Conservation (phyloP, 176 grass and related monocot genomes). For the Ensete glaucum region DNA sequence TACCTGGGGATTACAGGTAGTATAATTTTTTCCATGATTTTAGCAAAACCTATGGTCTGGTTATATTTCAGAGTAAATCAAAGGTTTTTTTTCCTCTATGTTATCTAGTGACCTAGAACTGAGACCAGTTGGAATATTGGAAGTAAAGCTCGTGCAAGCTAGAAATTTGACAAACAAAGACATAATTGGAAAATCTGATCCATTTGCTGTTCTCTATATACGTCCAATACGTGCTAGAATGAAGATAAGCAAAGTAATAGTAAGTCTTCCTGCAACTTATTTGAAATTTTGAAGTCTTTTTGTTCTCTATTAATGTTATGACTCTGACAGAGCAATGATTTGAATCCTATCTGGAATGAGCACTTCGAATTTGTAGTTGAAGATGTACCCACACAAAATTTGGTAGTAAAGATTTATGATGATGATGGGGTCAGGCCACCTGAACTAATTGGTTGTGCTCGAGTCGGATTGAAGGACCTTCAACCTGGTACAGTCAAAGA, state of each 20-base stretch:
- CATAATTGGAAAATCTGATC: constrained; percentile 90
- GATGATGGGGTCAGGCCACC: constrained; percentile 79
- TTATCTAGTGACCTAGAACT: constrained; percentile 78
- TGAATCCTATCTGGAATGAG: constrained; percentile 97
- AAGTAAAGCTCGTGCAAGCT: constrained; percentile 96
- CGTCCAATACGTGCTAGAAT: constrained; percentile 74
- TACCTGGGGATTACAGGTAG: constrained; percentile 91
- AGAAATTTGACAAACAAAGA: constrained; percentile 85
- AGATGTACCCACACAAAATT: constrained; percentile 67
- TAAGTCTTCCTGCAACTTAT: constrained; percentile 38
- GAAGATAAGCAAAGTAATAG: constrained; percentile 94
- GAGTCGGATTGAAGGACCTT: constrained; percentile 55
- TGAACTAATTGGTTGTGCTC: constrained; percentile 78
- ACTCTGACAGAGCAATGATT: constrained; percentile 75
- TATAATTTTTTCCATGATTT: constrained; percentile 1
- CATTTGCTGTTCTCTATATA: constrained; percentile 68
- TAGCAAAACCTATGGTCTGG: background rate
- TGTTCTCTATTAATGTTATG: constrained; percentile 16
- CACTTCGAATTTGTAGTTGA: constrained; percentile 91
- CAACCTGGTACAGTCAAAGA: constrained; percentile 82
- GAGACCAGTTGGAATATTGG: constrained; percentile 80
- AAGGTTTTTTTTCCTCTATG: no score
- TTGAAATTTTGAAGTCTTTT: background rate
- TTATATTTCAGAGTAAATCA: background rate
- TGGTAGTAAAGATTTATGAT: constrained; percentile 83